Conservation (phyloP, 179 eudicot species). For the Beta corolliflora region DNA sequence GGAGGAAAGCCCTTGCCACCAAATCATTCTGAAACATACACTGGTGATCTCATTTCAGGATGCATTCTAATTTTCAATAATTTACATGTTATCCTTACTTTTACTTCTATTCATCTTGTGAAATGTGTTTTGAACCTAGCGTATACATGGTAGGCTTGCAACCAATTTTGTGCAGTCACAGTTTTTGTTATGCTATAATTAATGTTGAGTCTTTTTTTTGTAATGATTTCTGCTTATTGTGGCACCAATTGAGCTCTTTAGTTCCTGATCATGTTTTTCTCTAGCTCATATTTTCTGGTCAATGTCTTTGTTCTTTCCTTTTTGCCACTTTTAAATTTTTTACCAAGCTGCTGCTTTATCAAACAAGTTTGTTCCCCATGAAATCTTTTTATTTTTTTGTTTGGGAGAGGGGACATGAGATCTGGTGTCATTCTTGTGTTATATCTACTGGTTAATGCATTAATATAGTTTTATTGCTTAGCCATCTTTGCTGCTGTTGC, state of each 20-base stretch:
- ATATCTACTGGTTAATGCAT: neutral
- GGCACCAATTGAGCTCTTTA: neutral
- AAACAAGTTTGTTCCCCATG: neutral
- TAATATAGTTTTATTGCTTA: neutral
- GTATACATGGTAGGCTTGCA: neutral
- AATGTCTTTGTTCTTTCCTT: neutral
- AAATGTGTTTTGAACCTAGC: too few species aligned
- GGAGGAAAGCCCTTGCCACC: too few species aligned
- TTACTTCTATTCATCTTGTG: too few species aligned
- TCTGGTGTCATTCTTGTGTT: neutral
- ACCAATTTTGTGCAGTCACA: neutral
- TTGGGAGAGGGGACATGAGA: neutral
- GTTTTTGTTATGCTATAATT: neutral
- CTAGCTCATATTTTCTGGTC: neutral
- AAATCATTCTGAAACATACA: too few species aligned
- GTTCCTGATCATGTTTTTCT: constrained; percentile 3
- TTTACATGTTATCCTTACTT: too few species aligned
- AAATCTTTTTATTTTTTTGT: neutral
- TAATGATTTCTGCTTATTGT: neutral
- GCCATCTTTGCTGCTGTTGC: neutral
- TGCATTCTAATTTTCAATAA: too few species aligned
- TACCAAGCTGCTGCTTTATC: neutral
- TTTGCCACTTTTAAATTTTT: neutral
- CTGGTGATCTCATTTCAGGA: too few species aligned
- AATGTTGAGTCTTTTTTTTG: neutral